These are phyloP conservation scores for Mangifera indica DNA, from an alignment of 345 rosid genomes.

Conservation along the genomic window DNA sequence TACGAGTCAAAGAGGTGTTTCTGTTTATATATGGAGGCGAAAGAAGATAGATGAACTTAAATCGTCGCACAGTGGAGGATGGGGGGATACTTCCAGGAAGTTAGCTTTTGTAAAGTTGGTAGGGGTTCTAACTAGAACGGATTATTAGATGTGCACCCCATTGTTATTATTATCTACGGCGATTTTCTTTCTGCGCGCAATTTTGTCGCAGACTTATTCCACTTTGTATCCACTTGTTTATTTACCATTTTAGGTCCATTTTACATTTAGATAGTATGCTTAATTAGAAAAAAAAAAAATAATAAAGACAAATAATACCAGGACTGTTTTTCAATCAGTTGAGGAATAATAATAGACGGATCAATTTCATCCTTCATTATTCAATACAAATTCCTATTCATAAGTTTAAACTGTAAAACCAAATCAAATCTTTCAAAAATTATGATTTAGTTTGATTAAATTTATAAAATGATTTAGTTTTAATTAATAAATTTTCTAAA, in stretches of 20 bases:
- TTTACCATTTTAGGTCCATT: constrained; percentile 30
- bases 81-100: constrained; percentile 46
- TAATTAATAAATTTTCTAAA: no score
- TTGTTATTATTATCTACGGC: constrained; percentile 7
- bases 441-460: no score
- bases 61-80: constrained; percentile 18
- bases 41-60: constrained; percentile 32
- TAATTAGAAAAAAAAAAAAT: no score
- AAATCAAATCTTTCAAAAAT: no score
- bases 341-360: no score
- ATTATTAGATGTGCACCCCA: constrained; percentile 12
- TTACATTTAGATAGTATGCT: neutral
- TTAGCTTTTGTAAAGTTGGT: constrained; percentile 51
- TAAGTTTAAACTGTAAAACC: no score
- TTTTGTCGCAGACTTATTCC: constrained; percentile 14
- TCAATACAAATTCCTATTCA: neutral
- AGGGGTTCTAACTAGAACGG: constrained; percentile 19
- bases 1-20: neutral
- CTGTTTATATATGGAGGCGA: constrained; percentile 14
- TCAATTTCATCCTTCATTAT: neutral
- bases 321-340: neutral
- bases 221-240: constrained; percentile 20
- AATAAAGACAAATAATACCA: neutral
- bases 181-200: constrained; percentile 19
- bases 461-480: no score